Conservation (phyloP, 768 basidiomycete genomes). For the Candolleomyces eurysporus region DNA sequence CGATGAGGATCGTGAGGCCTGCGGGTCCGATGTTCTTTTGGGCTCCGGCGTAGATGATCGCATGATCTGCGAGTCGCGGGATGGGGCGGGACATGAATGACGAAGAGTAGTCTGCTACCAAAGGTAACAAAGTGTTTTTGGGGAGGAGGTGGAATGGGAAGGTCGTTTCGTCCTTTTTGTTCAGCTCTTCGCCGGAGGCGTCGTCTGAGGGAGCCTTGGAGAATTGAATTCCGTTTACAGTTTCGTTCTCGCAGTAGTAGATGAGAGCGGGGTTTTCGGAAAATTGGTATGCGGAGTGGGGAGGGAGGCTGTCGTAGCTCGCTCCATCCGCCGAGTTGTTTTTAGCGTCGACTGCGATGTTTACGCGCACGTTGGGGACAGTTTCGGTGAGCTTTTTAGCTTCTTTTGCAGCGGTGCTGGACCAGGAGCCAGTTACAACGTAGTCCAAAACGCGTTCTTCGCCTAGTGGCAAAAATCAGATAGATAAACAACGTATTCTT, state of each 20-base stretch:
- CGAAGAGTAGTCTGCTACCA: conserved; percentile 94
- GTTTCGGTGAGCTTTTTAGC: conserved; percentile 58
- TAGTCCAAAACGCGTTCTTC: conserved; percentile 77
- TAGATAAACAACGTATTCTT: too few relatives aligned
- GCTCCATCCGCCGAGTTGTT: conserved; percentile 60
- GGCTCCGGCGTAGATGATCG: conserved; percentile 92
- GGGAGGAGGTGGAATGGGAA: conserved; percentile 84
- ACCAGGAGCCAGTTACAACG: conserved; percentile 91
- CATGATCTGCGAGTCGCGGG: conserved; percentile 82
- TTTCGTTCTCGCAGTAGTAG: conserved; percentile 99
- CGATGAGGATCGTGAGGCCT: conserved; percentile 89
- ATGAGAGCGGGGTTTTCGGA: conserved; percentile 82
- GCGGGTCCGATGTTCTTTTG: conserved; percentile 98
- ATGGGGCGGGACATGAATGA: conserved; percentile 97
- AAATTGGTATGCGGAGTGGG: conserved; percentile 70
- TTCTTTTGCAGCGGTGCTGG: conserved; percentile 81
- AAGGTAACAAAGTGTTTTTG: conserved; percentile 57
- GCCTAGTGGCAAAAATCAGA: not conserved
- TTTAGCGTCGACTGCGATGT: conserved; percentile 72
- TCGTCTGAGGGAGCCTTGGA: conserved; percentile 23
- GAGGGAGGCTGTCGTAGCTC: conserved; percentile 78
- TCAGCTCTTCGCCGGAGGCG: conserved; percentile 18
- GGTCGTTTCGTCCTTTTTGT: conserved; percentile 49
- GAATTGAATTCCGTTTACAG: conserved; percentile 93
- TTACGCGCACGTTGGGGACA: conserved; percentile 43